These are phyloP conservation scores for Kodamaea lidongshanica DNA, from an alignment of 805 yeast genomes.

Conservation along the genomic window DNA sequence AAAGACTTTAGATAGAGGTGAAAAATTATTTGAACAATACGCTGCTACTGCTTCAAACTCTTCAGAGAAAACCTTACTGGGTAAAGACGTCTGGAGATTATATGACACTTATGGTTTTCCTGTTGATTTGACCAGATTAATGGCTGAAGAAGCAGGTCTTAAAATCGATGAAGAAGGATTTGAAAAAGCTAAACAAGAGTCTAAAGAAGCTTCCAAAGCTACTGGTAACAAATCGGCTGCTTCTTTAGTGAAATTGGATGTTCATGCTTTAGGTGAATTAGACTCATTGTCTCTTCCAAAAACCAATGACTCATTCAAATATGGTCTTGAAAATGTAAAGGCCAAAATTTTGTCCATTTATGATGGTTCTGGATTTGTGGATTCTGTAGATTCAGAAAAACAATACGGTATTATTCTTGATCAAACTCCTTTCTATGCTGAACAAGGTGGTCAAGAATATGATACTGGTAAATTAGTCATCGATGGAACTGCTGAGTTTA, in stretches of 20 bases:
- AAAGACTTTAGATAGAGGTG: constrained; percentile 96
- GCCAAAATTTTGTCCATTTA: constrained; percentile 69
- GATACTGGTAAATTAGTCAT: constrained; percentile 91
- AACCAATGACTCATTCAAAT: constrained; percentile 81
- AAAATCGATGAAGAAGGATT: constrained; percentile 89
- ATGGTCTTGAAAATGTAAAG: constrained; percentile 60
- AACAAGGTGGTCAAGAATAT: constrained; percentile 98
- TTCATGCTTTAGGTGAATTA: constrained; percentile 76
- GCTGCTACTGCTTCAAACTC: constrained; percentile 76
- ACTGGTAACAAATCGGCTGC: constrained; percentile 56
- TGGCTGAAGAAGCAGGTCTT: constrained; percentile 97
- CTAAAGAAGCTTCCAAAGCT: constrained; percentile 93
- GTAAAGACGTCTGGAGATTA: constrained; percentile 96
- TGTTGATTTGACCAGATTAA: constrained; percentile 91
- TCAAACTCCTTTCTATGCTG: constrained; percentile 94
- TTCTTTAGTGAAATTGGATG: constrained; percentile 73
- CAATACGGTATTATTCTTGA: constrained; percentile 81
- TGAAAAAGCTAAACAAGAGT: constrained; percentile 81
- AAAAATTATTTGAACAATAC: constrained; percentile 88
- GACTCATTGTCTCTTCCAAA: constrained; percentile 57
- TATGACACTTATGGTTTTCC: constrained; percentile 99
- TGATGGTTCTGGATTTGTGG: constrained; percentile 57
- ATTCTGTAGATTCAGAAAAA: constrained; percentile 33
- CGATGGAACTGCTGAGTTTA: constrained; percentile 83
- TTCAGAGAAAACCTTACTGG: constrained; percentile 71